Base-by-base conservation (phyloP, 352 stramenopile species). In the Peronospora farinosa region DNA sequence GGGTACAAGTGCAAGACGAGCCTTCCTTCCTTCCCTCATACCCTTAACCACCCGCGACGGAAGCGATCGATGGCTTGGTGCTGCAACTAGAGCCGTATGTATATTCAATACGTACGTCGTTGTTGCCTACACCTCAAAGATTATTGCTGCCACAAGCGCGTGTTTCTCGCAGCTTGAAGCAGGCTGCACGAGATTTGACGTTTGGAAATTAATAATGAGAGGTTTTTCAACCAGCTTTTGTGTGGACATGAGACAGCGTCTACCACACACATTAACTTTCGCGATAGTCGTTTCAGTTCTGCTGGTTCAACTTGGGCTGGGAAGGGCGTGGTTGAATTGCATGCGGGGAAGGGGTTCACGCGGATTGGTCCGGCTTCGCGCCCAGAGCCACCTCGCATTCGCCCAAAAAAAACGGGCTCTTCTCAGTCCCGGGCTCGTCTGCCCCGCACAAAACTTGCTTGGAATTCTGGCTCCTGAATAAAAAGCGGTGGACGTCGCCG, bases 101-200 rank as follows among this genome's bases (percentile, higher is more conserved):
- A 32, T 32, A 32, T 32, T 32, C 28, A 31, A 32, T 32, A 7
- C 33, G 8, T 32, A 7, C 33, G 8, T 38, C 7, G 33, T 16
- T n/a, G 0, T 6, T 19, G 5, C 15, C 3, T 7, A 8, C 17
- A 25, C 19, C 37, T 11, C 17, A 25, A 27, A 37, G 28, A 37
- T n/a, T 15, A 41, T 41, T 32, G 28, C 7, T 32, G 28, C 28
- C 28, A 27, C 15, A 40, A 47, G 47, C 54, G 47, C 54, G 54
- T 56, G 54, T 57, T 62, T 62, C 41, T 62, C 46, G 46, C 47
- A 43, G 54, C 54, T 57, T 63, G 54, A 57, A 63, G 47, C 42
- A 53, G 28, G 19, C 16, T 19, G 7, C n/a, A 28, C 36, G 53
- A 48, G 54, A 63, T 63, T 63, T 63, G 54, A 39, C 54, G 47